Evolutionary conservation across 176 grass and related monocot genomes (phyloP), one percentile per base, ranked within the genome.

Genomic region (Pontederia paniculata): DNA sequence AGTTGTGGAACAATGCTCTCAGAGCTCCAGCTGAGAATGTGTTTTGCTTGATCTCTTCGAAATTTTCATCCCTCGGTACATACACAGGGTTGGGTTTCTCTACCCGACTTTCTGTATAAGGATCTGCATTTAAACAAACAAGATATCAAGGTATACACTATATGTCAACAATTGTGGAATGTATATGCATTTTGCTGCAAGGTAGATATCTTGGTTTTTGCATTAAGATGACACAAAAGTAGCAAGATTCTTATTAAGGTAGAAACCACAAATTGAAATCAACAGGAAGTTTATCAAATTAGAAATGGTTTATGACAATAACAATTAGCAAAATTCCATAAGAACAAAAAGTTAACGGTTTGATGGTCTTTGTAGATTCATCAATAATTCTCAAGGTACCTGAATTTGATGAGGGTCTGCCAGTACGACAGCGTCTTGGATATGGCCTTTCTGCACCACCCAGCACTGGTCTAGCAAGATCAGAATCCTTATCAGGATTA

Each of bases 401-500:
- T 81, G 78, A 81, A 60, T 66, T 75, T 20, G 50, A 50, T 43
- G 72, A 51, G 15, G 66, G 57, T 66, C 78, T 65, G 53, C 78
- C 78, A 10, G 78, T 81, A 23, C 72, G 78, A 65, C 71, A 76
- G 14, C 78, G 65, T 61, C 78, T 75, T 14, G 78, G 78, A 62
- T 81, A 81, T 53, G 78, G 72, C 57, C 54, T 81, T 67, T 76
- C 72, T 37, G 63, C 20, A 60, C 72, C 72, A 65, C 21, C 52
- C 23, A 81, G 48, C 19, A 71, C 45, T 52, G 78, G 78, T 56
- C 78, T 73, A 57, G 59, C 59, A 17, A 81, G 52, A 46, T 81
- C 78, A 44, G 54, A 14, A 76, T 74, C 74, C 67, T 71, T 81
- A 45, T 81, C 78, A 49, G 78, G 78, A 70, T 81, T 76, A 20